Percentiles rank a stretch among this genome's conserved stretches.
Conservation (phyloP, 164 flowering plant species). For the Litsea cubeba region DNA sequence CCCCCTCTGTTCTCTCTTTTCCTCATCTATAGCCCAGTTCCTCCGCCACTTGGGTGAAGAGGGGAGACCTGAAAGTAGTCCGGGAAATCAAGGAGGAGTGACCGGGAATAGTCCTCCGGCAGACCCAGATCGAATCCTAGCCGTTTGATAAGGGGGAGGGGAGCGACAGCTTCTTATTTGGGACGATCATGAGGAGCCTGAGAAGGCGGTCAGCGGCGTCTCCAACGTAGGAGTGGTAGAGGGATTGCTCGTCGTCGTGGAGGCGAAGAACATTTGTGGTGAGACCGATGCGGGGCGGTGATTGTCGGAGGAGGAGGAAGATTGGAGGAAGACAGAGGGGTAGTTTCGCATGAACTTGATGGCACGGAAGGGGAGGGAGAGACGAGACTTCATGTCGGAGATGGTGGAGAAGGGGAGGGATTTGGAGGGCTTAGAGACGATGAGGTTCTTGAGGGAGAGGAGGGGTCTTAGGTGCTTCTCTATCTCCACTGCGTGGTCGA, state of each 20-base stretch:
- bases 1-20: too few relatives aligned
- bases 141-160: constrained; percentile 29
- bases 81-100: constrained; percentile 62
- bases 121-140: constrained; percentile 82
- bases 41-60: constrained; percentile 15
- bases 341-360: constrained; percentile 57
- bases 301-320: constrained; percentile 33
- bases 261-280: constrained; percentile 48
- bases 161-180: constrained; percentile 46
- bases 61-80: constrained; percentile 17
- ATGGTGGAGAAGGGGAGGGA: constrained; percentile 59
- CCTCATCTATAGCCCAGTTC: too few relatives aligned
- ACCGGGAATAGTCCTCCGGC: constrained; percentile 50
- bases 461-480: constrained; percentile 61
- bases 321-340: constrained; percentile 68
- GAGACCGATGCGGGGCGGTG: constrained; percentile 56
- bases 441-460: constrained; percentile 59
- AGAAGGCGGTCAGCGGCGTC: constrained; percentile 65
- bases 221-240: constrained; percentile 33
- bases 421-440: constrained; percentile 69
- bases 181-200: constrained; percentile 67
- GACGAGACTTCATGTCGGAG: constrained; percentile 38
- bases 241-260: constrained; percentile 53
- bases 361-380: constrained; percentile 58
- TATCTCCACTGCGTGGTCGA: constrained; percentile 80